Conservation (phyloP, 2,329 filamentous ascomycete genomes). For the Thermothelomyces thermophilus region DNA sequence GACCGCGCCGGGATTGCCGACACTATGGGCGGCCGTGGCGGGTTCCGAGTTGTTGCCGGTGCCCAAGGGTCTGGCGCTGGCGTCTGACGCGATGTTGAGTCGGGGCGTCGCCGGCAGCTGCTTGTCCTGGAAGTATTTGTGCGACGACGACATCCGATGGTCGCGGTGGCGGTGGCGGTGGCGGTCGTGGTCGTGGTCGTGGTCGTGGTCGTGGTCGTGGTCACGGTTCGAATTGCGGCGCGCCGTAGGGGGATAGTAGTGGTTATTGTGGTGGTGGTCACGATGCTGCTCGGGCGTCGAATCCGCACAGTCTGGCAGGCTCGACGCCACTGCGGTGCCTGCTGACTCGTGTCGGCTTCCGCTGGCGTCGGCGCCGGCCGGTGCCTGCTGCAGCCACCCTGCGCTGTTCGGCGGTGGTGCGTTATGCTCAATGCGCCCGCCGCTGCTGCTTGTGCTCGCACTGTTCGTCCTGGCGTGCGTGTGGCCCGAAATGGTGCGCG, state of each 20-base stretch:
- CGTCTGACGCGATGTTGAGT: slow-evolving; percentile 20
- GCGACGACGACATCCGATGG: slow-evolving; percentile 21
- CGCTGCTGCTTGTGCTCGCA: slow-evolving; percentile 27
- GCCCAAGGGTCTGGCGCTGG: slow-evolving; percentile 8
- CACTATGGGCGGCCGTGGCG: slow-evolving; percentile 2
- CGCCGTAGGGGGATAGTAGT: slow-evolving; percentile 6
- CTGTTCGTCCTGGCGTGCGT: slow-evolving; percentile 30
- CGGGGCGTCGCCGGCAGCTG: slow-evolving; percentile 27
- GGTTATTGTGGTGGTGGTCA: background rate
- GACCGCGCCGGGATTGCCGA: slow-evolving; percentile 8
- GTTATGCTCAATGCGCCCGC: slow-evolving; percentile 12
- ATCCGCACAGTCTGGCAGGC: background rate
- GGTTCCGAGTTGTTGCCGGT: slow-evolving; percentile 22
- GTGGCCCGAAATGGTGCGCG: slow-evolving; percentile 27
- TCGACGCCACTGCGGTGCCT: slow-evolving; percentile 7
- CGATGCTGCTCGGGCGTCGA: background rate
- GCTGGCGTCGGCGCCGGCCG: slow-evolving; percentile 11
- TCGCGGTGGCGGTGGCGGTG: no score
- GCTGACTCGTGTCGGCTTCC: slow-evolving; percentile 9
- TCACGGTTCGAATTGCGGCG: slow-evolving; percentile 15
- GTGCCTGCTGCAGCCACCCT: slow-evolving; percentile 15
- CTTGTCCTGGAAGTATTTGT: slow-evolving; percentile 25
- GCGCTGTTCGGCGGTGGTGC: slow-evolving; percentile 11
- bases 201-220: no score
- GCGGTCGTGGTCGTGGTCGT: no score